Percentiles rank a stretch among this genome's conserved stretches.
phyloP scores from a whole-genome alignment of 345 rosid genomes.

The Moricandia arvensis region DNA sequence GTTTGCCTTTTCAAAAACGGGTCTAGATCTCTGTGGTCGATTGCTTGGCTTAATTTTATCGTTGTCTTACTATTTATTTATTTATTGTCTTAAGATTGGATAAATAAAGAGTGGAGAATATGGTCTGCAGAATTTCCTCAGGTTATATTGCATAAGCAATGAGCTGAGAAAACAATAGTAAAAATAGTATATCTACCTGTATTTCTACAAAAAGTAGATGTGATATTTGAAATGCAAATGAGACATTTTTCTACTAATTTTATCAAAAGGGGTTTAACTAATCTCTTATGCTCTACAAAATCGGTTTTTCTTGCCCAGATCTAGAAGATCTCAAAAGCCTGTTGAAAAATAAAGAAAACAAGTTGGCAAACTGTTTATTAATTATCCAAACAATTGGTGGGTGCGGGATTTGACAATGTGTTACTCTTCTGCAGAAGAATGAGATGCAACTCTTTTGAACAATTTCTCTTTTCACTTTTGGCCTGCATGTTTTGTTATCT shows the following conservation, averaged over 20 bases:
- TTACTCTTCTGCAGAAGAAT: conserved; percentile 8
- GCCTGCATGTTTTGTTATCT: neutral
- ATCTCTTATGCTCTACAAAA: neutral
- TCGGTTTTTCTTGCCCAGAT: neutral
- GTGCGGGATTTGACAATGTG: conserved; percentile 24
- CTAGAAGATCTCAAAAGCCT: conserved; percentile 20
- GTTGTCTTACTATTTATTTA: too few relatives aligned
- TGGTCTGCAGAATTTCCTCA: neutral
- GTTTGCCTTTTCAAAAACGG: neutral
- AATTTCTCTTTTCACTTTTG: neutral
- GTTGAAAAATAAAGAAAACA: conserved; percentile 18
- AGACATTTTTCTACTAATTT: neutral
- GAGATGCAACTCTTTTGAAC: conserved; percentile 30
- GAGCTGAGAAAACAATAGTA: neutral
- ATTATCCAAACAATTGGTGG: conserved; percentile 10
- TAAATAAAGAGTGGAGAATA: neutral
- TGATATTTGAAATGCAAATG: neutral
- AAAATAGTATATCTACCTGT: neutral
- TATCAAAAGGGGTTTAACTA: neutral
- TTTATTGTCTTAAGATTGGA: neutral
- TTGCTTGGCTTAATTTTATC: neutral
- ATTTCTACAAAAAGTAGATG: neutral
- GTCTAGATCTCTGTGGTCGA: neutral
- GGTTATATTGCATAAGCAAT: neutral
- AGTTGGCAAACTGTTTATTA: conserved; percentile 31